Evolutionary conservation across 2,329 filamentous ascomycete species (phyloP).

Genomic region (Emergomyces orientalis): DNA sequence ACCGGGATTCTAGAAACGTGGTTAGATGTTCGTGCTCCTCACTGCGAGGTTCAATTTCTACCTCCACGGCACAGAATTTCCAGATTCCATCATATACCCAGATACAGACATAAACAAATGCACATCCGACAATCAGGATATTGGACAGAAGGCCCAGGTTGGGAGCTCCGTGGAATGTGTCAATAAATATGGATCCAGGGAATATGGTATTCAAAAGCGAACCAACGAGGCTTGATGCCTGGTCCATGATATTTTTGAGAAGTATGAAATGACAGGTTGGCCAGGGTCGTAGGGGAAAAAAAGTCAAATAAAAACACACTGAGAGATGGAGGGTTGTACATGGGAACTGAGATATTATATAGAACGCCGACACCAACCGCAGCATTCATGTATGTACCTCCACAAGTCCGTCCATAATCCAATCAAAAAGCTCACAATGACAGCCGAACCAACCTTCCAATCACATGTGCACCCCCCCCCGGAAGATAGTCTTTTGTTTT

Average conservation of each 20-base stretch:
- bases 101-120: constrained; percentile 1
- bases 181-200: not conserved
- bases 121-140: not conserved
- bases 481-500: not conserved
- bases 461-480: not conserved
- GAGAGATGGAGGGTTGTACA: not conserved
- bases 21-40: not conserved
- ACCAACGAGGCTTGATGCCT: not conserved
- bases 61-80: not conserved
- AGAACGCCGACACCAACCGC: not conserved
- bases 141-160: not conserved
- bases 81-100: constrained; percentile 1
- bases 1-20: not conserved
- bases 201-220: not conserved
- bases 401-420: not conserved
- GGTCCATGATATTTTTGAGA: not conserved
- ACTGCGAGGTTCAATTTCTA: not conserved
- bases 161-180: not conserved
- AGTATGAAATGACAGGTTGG: not conserved
- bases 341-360: not conserved
- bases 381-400: not conserved
- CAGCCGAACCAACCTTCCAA: not conserved
- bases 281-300: not conserved
- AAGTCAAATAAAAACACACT: not conserved
- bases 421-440: not conserved